Evolutionary conservation across 2,329 filamentous ascomycete genomes (phyloP).

Genomic region (Fusarium chlamydosporum): DNA sequence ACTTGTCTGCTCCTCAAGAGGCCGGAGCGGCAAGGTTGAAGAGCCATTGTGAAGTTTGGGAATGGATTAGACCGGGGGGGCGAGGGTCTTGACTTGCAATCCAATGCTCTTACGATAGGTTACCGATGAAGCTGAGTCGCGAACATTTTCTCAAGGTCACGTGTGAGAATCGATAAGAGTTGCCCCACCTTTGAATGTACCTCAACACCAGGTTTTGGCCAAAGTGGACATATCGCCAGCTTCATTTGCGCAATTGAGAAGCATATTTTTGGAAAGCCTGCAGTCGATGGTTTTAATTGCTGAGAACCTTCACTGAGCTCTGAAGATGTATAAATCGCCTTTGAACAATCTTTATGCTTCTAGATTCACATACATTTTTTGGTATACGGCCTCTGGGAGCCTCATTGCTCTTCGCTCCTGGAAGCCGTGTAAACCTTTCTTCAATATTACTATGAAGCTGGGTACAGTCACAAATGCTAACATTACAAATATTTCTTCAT

Average conservation of each 20-base stretch:
- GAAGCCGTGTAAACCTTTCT: too few relatives aligned
- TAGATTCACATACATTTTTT: too few relatives aligned
- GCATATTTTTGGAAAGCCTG: too few relatives aligned
- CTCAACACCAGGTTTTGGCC: slow-evolving; percentile 28
- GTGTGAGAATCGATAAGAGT: slow-evolving; percentile 39
- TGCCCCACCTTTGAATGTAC: slow-evolving; percentile 39
- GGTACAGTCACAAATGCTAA: too few relatives aligned
- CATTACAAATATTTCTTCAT: too few relatives aligned
- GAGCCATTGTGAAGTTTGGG: slow-evolving; percentile 50
- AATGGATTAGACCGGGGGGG: slow-evolving; percentile 18
- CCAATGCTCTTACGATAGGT: slow-evolving; percentile 5
- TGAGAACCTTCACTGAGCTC: too few relatives aligned
- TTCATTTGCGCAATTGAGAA: slow-evolving; percentile 1
- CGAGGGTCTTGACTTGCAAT: slow-evolving; percentile 20
- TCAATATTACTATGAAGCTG: too few relatives aligned
- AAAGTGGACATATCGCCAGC: slow-evolving; percentile 15
- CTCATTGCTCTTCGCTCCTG: too few relatives aligned
- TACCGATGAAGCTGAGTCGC: slow-evolving; percentile 42
- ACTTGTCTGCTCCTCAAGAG: slow-evolving; percentile 49
- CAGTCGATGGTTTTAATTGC: too few relatives aligned
- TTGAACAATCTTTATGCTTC: too few relatives aligned
- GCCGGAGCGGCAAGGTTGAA: slow-evolving; percentile 54
- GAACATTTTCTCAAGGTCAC: slow-evolving; percentile 56
- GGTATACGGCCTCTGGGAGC: too few relatives aligned
- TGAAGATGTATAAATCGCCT: too few relatives aligned